These are phyloP conservation scores for Solanum hybrid DNA, from an alignment of 305 asterid species.

Conservation along the genomic window DNA sequence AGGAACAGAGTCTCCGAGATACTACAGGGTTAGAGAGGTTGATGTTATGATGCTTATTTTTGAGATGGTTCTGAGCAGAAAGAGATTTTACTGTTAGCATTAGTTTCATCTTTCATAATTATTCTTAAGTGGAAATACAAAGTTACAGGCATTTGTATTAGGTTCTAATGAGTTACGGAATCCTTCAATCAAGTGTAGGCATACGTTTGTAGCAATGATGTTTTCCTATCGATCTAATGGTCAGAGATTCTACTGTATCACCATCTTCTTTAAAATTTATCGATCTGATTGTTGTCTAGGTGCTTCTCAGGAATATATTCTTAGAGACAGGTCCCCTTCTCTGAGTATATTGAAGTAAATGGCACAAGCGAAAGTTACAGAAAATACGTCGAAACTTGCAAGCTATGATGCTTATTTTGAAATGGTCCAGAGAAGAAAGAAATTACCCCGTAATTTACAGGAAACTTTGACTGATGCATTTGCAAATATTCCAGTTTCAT, in stretches of 20 bases:
- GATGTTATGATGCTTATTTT: background rate
- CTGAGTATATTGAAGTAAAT: slow-evolving; percentile 13
- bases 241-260: background rate
- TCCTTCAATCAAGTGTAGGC: background rate
- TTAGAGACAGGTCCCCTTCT: background rate
- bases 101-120: background rate
- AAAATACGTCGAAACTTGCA: slow-evolving; percentile 10
- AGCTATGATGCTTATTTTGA: slow-evolving; percentile 64
- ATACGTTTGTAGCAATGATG: background rate
- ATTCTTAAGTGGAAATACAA: background rate
- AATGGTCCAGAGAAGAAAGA: slow-evolving; percentile 55
- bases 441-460: slow-evolving; percentile 47
- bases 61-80: background rate
- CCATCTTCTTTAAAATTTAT: background rate
- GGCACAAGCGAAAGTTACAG: slow-evolving; percentile 25
- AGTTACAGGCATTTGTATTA: background rate
- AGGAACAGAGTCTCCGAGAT: background rate
- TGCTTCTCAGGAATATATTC: background rate
- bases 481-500: slow-evolving; percentile 56
- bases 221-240: background rate
- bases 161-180: background rate
- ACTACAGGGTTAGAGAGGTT: background rate
- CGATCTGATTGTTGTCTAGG: background rate
- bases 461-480: slow-evolving; percentile 60
- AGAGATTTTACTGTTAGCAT: background rate